Conservation (phyloP, 116 monocot species). For the Trichopus zeylanicus region DNA sequence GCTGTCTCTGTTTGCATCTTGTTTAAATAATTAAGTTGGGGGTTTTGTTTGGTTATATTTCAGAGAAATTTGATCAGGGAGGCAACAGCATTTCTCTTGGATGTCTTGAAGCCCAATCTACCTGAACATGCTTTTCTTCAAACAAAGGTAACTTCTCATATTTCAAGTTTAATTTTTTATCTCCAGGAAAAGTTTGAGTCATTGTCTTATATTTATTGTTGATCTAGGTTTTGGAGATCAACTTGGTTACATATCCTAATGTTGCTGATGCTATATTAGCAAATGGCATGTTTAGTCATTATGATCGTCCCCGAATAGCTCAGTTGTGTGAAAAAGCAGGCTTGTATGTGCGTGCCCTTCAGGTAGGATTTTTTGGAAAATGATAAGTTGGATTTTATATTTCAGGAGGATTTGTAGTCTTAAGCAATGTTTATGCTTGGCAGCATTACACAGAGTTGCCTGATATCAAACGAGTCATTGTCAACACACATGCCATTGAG, state of each 20-base stretch:
- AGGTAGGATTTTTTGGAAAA: constrained; percentile 30
- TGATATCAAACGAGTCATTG: constrained; percentile 98
- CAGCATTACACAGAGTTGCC: constrained; percentile 98
- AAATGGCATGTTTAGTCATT: constrained; percentile 99
- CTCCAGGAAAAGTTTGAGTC: not conserved
- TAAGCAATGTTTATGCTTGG: not conserved
- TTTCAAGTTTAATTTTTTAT: too few species aligned
- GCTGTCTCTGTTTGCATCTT: not conserved
- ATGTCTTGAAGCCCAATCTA: constrained; percentile 95
- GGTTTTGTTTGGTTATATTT: constrained; percentile 1
- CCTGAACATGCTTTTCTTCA: constrained; percentile 98
- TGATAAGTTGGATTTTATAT: not conserved
- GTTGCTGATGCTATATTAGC: constrained; percentile 99
- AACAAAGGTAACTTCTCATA: constrained; percentile 70
- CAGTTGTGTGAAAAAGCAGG: constrained; percentile 99
- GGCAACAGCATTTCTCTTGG: constrained; percentile 95
- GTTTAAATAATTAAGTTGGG: not conserved
- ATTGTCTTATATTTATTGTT: constrained; percentile 1
- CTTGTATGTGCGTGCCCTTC: constrained; percentile 85
- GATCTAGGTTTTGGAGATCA: constrained; percentile 90
- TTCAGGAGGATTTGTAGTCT: not conserved
- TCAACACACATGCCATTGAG: constrained; percentile 98
- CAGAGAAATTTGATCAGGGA: constrained; percentile 98
- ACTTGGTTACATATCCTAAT: constrained; percentile 98
- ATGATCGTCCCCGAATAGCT: constrained; percentile 95